phyloP scores from a whole-genome alignment of 352 stramenopile species.

The Globisporangium nodosum region DNA sequence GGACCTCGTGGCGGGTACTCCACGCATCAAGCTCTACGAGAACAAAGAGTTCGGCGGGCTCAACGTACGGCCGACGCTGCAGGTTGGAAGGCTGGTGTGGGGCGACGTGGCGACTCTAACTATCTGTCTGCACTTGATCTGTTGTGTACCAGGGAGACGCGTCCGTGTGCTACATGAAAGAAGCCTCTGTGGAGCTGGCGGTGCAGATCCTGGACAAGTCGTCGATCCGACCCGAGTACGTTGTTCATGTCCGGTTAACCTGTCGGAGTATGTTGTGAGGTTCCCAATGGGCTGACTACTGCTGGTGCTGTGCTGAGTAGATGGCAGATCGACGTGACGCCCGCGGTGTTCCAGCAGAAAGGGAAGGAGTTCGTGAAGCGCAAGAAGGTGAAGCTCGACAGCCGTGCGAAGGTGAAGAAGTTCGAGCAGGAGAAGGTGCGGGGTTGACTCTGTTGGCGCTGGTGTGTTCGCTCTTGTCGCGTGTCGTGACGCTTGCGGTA shows the following conservation, averaged over 20 bases:
- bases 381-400: constrained; percentile 80
- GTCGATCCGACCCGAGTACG: constrained; percentile 73
- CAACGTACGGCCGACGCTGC: constrained; percentile 56
- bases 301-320: constrained; percentile 15
- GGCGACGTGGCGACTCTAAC: background rate
- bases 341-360: constrained; percentile 89
- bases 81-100: no score
- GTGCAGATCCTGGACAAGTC: constrained; percentile 92
- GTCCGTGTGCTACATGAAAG: constrained; percentile 94
- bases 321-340: constrained; percentile 69
- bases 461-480: background rate
- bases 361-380: constrained; percentile 67
- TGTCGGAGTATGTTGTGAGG: background rate
- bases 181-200: constrained; percentile 93
- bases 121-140: background rate
- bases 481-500: background rate
- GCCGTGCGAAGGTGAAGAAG: constrained; percentile 81
- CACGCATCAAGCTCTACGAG: constrained; percentile 95
- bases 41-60: constrained; percentile 80
- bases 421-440: constrained; percentile 81
- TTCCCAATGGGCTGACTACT: background rate
- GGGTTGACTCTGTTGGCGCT: background rate
- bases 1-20: constrained; percentile 89
- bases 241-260: background rate
- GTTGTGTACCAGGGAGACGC: constrained; percentile 76